Evolutionary conservation across 345 rosid genomes (phyloP).

Genomic region (Brassica rapa): DNA sequence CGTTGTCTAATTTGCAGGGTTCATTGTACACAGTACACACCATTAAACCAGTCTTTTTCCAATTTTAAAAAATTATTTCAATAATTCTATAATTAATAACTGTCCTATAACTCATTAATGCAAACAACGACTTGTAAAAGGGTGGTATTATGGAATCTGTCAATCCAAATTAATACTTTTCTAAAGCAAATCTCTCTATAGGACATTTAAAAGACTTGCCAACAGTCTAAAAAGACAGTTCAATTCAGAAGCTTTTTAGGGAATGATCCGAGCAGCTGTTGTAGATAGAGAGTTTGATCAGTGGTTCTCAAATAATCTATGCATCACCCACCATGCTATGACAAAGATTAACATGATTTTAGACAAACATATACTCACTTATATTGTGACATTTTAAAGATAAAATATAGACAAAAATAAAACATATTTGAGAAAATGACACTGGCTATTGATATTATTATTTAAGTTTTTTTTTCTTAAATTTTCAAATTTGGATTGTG

Average conservation of each 20-base stretch:
- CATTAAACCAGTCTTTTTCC: not conserved
- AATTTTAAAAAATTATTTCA: not conserved
- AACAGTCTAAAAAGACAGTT: not conserved
- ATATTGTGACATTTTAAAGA: not conserved
- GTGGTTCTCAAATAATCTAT: not conserved
- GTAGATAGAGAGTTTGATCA: not conserved
- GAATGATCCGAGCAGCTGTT: not conserved
- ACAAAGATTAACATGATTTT: not conserved
- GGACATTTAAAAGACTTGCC: constrained; percentile 4
- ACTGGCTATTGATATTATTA: not conserved
- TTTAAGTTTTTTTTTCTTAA: not conserved
- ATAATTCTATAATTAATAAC: not conserved
- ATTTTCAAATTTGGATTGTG: not conserved
- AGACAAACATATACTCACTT: not conserved
- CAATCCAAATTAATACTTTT: constrained; percentile 18
- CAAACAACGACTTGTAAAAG: constrained; percentile 26
- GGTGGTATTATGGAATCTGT: not conserved
- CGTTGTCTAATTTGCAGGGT: not conserved
- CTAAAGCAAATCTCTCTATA: not conserved
- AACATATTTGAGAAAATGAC: not conserved
- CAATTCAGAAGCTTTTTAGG: not conserved
- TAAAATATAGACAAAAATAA: not conserved
- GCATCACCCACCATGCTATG: not conserved
- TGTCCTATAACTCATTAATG: constrained; percentile 10
- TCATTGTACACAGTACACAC: constrained; percentile 2